Conservation (phyloP, 345 rosid species). For the Eucalyptus sp. region DNA sequence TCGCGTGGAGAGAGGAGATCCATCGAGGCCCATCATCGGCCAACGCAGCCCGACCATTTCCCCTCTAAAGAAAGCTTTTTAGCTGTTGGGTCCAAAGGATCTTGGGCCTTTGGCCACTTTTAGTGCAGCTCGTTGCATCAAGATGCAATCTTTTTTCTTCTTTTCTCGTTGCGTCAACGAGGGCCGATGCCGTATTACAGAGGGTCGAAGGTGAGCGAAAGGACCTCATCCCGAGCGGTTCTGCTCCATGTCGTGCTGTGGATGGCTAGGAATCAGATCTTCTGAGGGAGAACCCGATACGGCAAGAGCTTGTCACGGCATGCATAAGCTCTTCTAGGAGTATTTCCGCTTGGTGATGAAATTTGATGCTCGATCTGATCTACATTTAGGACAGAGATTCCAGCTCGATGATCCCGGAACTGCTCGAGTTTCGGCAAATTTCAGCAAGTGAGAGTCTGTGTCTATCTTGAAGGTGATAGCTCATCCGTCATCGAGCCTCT, state of each 20-base stretch:
- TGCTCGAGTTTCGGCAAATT: background rate
- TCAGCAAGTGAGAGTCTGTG: background rate
- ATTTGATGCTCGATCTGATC: background rate
- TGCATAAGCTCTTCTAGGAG: background rate
- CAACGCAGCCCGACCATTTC: background rate
- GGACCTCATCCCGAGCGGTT: background rate
- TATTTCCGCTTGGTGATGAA: background rate
- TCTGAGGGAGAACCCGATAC: background rate
- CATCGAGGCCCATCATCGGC: background rate
- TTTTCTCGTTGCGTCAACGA: background rate
- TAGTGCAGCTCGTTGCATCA: background rate
- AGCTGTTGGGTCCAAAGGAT: background rate
- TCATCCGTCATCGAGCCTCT: background rate
- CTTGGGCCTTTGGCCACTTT: background rate
- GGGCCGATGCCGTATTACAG: background rate
- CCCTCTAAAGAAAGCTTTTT: background rate
- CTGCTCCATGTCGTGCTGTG: background rate
- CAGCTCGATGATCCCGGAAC: rapidly evolving
- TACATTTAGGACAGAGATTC: background rate
- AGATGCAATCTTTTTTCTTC: background rate
- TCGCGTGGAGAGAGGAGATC: background rate
- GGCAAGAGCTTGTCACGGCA: background rate
- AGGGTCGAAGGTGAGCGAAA: background rate
- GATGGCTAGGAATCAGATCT: background rate
- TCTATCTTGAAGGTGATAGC: background rate